phyloP scores from a whole-genome alignment of 495 filamentous ascomycete genomes.

The Penicillium antarcticum region DNA sequence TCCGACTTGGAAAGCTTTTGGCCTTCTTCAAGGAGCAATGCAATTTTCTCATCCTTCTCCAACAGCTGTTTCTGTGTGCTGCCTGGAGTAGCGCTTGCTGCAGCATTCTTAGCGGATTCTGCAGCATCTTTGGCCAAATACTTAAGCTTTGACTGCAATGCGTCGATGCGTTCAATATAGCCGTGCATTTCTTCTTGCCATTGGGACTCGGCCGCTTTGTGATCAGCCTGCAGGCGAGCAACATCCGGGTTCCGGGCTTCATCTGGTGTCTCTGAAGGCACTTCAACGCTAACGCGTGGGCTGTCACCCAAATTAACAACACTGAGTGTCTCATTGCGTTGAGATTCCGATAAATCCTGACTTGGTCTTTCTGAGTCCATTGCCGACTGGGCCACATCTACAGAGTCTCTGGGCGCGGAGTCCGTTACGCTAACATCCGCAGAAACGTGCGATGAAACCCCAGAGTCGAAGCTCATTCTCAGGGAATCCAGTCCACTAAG shows the following conservation, averaged over 20 bases:
- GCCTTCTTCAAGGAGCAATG: conserved; percentile 85
- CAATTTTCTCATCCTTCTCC: conserved; percentile 88
- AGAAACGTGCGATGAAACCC: conserved; percentile 27
- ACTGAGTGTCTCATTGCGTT: background rate
- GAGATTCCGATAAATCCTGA: conserved; percentile 9
- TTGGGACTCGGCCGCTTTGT: conserved; percentile 57
- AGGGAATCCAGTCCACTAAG: conserved; percentile 2
- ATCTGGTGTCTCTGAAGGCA: conserved; percentile 9
- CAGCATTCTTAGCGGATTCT: conserved; percentile 64
- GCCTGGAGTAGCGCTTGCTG: conserved; percentile 55
- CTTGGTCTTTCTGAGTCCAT: conserved; percentile 2
- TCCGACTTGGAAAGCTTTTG: conserved; percentile 84
- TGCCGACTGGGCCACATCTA: conserved; percentile 15
- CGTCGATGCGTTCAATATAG: conserved; percentile 88
- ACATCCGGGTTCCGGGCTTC: conserved; percentile 35
- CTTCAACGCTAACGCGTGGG: conserved; percentile 13
- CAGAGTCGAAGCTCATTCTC: conserved; percentile 34
- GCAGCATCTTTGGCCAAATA: conserved; percentile 79
- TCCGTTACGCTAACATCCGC: conserved; percentile 23
- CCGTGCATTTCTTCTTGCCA: conserved; percentile 76
- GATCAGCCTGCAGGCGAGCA: conserved; percentile 50
- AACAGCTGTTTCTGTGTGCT: conserved; percentile 73
- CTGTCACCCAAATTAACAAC: conserved; percentile 12
- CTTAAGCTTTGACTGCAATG: conserved; percentile 83
- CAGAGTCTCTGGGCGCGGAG: conserved; percentile 7